These are phyloP conservation scores for Paramecium biaurelia DNA, from an alignment of 73 alveolate genomes.

Conservation along the genomic window DNA sequence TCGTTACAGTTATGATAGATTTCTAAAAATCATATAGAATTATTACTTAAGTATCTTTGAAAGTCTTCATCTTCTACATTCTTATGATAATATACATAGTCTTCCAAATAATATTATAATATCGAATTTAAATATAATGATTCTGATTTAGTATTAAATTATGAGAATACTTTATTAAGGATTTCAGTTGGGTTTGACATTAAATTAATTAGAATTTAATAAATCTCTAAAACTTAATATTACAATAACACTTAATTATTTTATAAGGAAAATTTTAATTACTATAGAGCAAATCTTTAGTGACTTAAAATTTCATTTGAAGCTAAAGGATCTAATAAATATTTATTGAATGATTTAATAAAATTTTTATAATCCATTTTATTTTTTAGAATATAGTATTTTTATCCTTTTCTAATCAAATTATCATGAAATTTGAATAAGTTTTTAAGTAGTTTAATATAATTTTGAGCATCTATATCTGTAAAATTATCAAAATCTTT, in stretches of 20 bases:
- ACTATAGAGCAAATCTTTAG: background rate
- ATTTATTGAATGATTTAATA: background rate
- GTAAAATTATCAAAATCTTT: background rate
- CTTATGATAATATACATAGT: background rate
- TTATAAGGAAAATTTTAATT: background rate
- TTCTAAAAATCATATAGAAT: background rate
- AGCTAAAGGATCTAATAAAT: background rate
- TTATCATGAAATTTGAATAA: background rate
- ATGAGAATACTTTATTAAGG: background rate
- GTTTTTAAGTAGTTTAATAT: background rate
- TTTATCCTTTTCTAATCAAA: background rate
- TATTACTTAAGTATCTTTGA: background rate
- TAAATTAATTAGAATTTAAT: background rate
- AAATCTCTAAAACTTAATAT: background rate
- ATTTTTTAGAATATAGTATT: background rate
- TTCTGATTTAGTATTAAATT: background rate
- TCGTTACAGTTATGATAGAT: background rate
- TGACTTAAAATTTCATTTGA: constrained; percentile 22
- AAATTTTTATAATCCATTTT: background rate
- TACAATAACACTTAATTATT: background rate
- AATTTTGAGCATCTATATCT: background rate
- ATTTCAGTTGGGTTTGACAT: background rate
- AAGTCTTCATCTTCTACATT: background rate
- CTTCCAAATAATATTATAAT: background rate
- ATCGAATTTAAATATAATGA: background rate